Percentiles rank a stretch among this genome's conserved stretches.
phyloP scores from a whole-genome alignment of 306 rosid genomes.

The Rubus idaeus region DNA sequence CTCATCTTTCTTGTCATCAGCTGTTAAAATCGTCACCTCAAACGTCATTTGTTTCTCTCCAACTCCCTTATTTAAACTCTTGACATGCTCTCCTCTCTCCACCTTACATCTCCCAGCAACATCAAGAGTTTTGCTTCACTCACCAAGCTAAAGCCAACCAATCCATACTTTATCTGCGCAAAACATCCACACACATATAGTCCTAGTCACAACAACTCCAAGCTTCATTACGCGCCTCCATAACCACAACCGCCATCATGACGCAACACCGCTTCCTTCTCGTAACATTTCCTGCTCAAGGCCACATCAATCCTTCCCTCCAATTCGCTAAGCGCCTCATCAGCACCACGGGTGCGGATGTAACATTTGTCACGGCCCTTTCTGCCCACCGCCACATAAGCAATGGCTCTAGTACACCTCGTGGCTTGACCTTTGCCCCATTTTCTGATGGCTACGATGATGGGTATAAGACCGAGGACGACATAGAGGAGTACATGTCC shows the following conservation, averaged over 20 bases:
- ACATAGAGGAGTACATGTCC: neutral
- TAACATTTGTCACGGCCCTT: constrained; percentile 31
- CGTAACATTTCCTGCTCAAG: constrained; percentile 26
- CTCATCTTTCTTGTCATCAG: too few species aligned
- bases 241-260: constrained; percentile 13
- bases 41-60: neutral
- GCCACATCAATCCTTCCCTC: constrained; percentile 44
- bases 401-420: neutral
- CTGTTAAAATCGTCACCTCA: neutral
- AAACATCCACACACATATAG: neutral
- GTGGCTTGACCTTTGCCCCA: constrained; percentile 19
- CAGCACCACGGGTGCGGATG: constrained; percentile 15
- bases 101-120: neutral
- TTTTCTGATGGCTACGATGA: constrained; percentile 43
- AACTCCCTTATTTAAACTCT: neutral
- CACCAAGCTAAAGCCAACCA: neutral
- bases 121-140: neutral
- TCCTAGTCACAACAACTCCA: neutral
- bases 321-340: constrained; percentile 39
- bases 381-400: constrained; percentile 20
- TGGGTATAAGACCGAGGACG: constrained; percentile 7
- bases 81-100: neutral
- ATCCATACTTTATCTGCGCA: neutral
- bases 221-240: neutral
- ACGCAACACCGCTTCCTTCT: constrained; percentile 22